These are phyloP conservation scores for Epicoccum nigrum DNA, from an alignment of 2,329 filamentous ascomycete genomes.

Conservation along the genomic window DNA sequence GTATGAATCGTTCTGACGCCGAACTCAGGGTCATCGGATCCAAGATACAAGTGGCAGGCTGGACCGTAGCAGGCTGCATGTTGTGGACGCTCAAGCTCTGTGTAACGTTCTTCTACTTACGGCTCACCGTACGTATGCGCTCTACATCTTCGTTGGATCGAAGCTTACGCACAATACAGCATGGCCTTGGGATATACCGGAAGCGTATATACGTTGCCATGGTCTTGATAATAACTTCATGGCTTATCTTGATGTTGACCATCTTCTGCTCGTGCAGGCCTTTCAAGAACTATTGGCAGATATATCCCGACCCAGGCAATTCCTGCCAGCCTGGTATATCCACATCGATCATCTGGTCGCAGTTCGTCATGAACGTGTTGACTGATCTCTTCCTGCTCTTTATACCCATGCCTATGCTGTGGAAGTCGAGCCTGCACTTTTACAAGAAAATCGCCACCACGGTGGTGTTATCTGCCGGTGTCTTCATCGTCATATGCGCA, in stretches of 20 bases:
- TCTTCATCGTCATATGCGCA: constrained; percentile 63
- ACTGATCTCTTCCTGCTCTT: constrained; percentile 65
- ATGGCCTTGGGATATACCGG: constrained; percentile 15
- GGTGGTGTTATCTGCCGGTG: constrained; percentile 61
- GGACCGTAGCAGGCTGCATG: constrained; percentile 60
- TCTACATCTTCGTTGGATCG: neutral
- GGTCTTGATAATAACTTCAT: constrained; percentile 56
- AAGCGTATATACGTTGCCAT: constrained; percentile 56
- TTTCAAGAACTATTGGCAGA: constrained; percentile 64
- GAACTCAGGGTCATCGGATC: constrained; percentile 56
- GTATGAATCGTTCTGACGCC: constrained; percentile 38
- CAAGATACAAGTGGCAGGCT: constrained; percentile 60
- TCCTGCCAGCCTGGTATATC: constrained; percentile 19
- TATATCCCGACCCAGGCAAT: constrained; percentile 61
- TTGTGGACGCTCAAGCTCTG: constrained; percentile 62
- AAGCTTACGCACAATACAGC: constrained; percentile 6
- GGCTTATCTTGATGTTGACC: constrained; percentile 56
- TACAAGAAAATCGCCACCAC: constrained; percentile 61
- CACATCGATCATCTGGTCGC: constrained; percentile 17
- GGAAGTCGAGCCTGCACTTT: constrained; percentile 56
- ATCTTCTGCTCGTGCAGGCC: constrained; percentile 61
- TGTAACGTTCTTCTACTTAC: constrained; percentile 62
- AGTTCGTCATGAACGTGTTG: constrained; percentile 56
- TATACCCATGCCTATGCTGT: constrained; percentile 64
- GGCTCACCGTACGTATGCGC: constrained; percentile 47